Evolutionary conservation across 345 rosid species (phyloP).

Genomic region (Boechera divaricarpa): DNA sequence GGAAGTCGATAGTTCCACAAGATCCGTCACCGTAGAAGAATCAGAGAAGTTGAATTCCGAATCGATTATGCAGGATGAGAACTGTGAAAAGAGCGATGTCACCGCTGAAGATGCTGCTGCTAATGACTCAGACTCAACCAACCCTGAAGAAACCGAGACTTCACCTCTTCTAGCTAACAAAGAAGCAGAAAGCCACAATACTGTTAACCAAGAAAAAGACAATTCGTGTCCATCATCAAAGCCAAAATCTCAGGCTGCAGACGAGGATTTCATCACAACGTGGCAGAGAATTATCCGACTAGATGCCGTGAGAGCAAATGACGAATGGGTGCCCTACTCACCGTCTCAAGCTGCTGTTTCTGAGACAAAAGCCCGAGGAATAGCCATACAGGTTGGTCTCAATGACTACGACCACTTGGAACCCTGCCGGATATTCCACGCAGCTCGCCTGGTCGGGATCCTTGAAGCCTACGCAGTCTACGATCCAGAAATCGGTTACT

Average conservation of each 20-base stretch:
- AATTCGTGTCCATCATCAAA: constrained; percentile 44
- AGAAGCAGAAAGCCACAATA: constrained; percentile 40
- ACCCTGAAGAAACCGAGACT: constrained; percentile 61
- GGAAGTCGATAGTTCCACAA: constrained; percentile 48
- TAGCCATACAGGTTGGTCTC: constrained; percentile 74
- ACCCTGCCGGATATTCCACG: constrained; percentile 78
- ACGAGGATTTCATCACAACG: constrained; percentile 71
- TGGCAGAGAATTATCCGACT: constrained; percentile 94
- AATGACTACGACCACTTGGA: constrained; percentile 82
- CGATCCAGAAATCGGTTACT: constrained; percentile 84
- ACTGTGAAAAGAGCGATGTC: constrained; percentile 53
- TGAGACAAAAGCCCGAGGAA: constrained; percentile 55
- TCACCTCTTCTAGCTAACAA: constrained; percentile 50
- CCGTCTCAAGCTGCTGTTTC: constrained; percentile 73
- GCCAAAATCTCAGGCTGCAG: constrained; percentile 47
- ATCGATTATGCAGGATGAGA: constrained; percentile 48
- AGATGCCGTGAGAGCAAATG: constrained; percentile 89
- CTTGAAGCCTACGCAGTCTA: constrained; percentile 91
- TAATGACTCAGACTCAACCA: constrained; percentile 58
- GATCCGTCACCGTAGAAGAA: constrained; percentile 48
- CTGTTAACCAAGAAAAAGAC: constrained; percentile 45
- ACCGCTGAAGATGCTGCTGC: constrained; percentile 56
- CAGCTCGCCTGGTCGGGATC: constrained; percentile 83
- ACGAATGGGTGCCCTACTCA: constrained; percentile 75
- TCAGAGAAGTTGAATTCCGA: constrained; percentile 42